Evolutionary conservation across 2,329 filamentous ascomycete species (phyloP).

Genomic region (Waltergamsia citrina): DNA sequence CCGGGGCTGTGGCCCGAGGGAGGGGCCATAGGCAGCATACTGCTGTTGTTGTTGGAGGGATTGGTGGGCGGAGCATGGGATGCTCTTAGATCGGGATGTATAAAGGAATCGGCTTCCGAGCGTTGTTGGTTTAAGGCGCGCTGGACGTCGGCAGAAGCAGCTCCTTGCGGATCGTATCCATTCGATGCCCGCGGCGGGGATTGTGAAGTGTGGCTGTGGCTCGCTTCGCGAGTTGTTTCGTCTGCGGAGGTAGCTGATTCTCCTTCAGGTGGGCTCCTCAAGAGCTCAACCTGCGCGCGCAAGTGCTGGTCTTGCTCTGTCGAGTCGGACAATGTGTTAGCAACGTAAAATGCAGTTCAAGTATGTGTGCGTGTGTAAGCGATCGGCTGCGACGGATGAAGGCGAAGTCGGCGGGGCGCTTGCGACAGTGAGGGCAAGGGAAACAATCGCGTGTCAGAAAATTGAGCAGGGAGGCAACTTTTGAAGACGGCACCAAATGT

Average conservation of each 20-base stretch:
- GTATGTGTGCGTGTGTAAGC: too few species aligned
- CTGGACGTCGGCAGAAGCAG: conserved; percentile 21
- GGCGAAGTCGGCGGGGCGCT: too few species aligned
- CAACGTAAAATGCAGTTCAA: too few species aligned
- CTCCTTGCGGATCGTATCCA: conserved; percentile 33
- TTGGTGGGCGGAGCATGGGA: conserved; percentile 9
- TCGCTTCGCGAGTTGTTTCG: conserved; percentile 17
- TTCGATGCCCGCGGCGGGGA: conserved; percentile 24
- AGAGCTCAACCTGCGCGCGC: conserved; percentile 32
- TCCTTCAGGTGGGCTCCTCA: conserved; percentile 24
- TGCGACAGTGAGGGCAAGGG: too few species aligned
- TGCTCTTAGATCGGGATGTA: conserved; percentile 37
- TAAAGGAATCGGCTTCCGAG: conserved; percentile 31
- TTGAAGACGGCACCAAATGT: too few species aligned
- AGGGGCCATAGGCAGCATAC: conserved; percentile 28
- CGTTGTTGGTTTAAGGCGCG: conserved; percentile 21
- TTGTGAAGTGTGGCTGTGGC: conserved; percentile 15
- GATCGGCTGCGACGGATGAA: too few species aligned
- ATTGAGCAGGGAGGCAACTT: too few species aligned
- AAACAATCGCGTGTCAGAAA: too few species aligned
- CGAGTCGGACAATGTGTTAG: conserved; percentile 3
- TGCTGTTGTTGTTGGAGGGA: too few species aligned
- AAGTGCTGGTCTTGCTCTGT: conserved; percentile 33
- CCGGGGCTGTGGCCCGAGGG: conserved; percentile 20
- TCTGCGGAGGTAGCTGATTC: conserved; percentile 13